Conservation (phyloP, 1,139 yeast species). For the Wickerhamomyces sp. region DNA sequence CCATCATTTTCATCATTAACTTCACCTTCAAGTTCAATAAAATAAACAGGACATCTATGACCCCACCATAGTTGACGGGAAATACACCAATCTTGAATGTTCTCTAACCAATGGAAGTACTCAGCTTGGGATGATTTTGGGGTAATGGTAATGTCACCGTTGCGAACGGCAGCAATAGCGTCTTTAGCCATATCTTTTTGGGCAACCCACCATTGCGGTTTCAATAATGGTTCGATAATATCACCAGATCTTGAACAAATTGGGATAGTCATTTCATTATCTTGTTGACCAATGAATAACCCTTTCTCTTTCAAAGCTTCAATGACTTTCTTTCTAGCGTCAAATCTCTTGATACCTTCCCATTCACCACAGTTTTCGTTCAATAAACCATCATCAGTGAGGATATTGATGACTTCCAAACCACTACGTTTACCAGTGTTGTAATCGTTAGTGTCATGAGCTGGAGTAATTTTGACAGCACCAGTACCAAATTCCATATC, state of each 20-base stretch:
- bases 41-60: constrained; percentile 96
- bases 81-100: constrained; percentile 99
- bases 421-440: constrained; percentile 91
- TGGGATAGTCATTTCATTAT: constrained; percentile 95
- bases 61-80: constrained; percentile 99
- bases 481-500: constrained; percentile 99
- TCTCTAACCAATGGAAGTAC: constrained; percentile 93
- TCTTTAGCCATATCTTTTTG: constrained; percentile 86
- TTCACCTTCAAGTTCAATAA: constrained; percentile 74
- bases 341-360: constrained; percentile 88
- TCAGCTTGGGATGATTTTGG: constrained; percentile 92
- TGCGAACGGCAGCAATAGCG: constrained; percentile 81
- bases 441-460: constrained; percentile 97
- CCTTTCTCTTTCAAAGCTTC: constrained; percentile 73
- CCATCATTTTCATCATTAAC: constrained; percentile 50
- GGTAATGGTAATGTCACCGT: constrained; percentile 73
- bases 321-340: constrained; percentile 84
- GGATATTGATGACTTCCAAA: constrained; percentile 81
- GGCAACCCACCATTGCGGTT: constrained; percentile 99
- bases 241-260: constrained; percentile 95
- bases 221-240: constrained; percentile 89
- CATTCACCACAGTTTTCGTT: constrained; percentile 94
- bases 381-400: constrained; percentile 87
- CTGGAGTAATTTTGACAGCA: constrained; percentile 98
- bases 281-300: constrained; percentile 76